These are phyloP conservation scores for Juglanconis juglandina DNA, from an alignment of 2,329 filamentous ascomycete genomes.

Conservation along the genomic window DNA sequence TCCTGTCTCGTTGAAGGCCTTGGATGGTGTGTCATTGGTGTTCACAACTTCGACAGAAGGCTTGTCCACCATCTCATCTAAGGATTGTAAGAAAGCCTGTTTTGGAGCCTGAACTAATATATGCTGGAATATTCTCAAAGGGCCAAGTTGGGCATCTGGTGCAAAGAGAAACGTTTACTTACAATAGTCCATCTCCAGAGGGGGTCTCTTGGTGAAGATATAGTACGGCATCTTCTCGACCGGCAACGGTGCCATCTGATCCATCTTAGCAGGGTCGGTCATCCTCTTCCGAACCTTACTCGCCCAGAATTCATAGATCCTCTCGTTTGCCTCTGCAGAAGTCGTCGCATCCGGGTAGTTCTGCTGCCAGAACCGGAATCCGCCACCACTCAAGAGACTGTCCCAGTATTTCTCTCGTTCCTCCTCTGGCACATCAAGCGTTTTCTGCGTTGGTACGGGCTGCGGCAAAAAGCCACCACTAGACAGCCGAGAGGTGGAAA, in stretches of 20 bases:
- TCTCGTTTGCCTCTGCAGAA: slow-evolving; percentile 39
- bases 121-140: too few relatives aligned
- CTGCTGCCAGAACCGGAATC: slow-evolving; percentile 43
- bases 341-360: slow-evolving; percentile 44
- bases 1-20: slow-evolving; percentile 34
- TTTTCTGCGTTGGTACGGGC: slow-evolving; percentile 42
- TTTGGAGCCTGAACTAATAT: too few relatives aligned
- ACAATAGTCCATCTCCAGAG: slow-evolving; percentile 7
- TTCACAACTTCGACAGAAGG: slow-evolving; percentile 43
- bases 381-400: slow-evolving; percentile 41
- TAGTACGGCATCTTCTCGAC: slow-evolving; percentile 48
- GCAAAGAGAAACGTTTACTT: too few relatives aligned
- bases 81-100: too few relatives aligned
- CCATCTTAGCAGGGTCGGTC: slow-evolving; percentile 39
- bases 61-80: slow-evolving; percentile 25
- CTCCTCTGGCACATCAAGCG: slow-evolving; percentile 32
- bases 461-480: slow-evolving; percentile 49
- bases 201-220: slow-evolving; percentile 29
- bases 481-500: slow-evolving; percentile 37
- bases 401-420: slow-evolving; percentile 43
- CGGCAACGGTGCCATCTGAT: slow-evolving; percentile 45
- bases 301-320: slow-evolving; percentile 47
- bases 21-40: slow-evolving; percentile 40
- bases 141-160: too few relatives aligned
- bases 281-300: slow-evolving; percentile 42